Evolutionary conservation across 352 stramenopile genomes (phyloP).

Genomic region (Globisporangium iwayamae): DNA sequence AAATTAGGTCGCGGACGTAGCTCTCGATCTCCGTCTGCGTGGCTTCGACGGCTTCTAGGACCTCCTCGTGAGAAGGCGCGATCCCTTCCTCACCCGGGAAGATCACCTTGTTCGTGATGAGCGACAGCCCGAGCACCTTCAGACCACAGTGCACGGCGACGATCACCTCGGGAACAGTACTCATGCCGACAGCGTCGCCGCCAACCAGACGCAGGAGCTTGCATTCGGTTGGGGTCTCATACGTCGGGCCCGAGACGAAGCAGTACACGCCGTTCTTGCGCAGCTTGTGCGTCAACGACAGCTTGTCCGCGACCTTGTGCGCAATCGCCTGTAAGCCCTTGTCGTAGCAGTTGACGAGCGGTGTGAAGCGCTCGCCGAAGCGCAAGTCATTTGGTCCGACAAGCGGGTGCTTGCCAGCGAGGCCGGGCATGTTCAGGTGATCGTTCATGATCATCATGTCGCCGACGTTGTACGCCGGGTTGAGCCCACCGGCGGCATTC

Average conservation of each 20-base stretch:
- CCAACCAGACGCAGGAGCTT: constrained; percentile 90
- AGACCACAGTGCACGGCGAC: constrained; percentile 94
- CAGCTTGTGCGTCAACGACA: constrained; percentile 83
- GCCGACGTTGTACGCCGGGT: constrained; percentile 92
- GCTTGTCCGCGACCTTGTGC: constrained; percentile 66
- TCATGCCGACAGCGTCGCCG: constrained; percentile 95
- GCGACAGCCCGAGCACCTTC: constrained; percentile 92
- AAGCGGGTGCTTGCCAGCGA: constrained; percentile 92
- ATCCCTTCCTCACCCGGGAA: constrained; percentile 78
- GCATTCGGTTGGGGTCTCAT: constrained; percentile 95
- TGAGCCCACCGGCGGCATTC: constrained; percentile 95
- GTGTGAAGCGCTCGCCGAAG: constrained; percentile 94
- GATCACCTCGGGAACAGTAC: constrained; percentile 95
- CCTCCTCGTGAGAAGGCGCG: constrained; percentile 90
- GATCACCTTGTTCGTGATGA: constrained; percentile 95
- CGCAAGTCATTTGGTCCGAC: constrained; percentile 95
- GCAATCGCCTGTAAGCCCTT: constrained; percentile 84
- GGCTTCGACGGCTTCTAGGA: constrained; percentile 86
- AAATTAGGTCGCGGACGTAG: constrained; percentile 46
- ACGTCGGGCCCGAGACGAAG: constrained; percentile 96
- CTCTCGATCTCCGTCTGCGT: constrained; percentile 58
- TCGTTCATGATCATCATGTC: constrained; percentile 97
- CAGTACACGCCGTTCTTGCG: constrained; percentile 90
- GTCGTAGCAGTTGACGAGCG: constrained; percentile 94
- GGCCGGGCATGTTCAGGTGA: constrained; percentile 93